Conservation (phyloP, 208 protist species). For the Tritrichomonas musculus region DNA sequence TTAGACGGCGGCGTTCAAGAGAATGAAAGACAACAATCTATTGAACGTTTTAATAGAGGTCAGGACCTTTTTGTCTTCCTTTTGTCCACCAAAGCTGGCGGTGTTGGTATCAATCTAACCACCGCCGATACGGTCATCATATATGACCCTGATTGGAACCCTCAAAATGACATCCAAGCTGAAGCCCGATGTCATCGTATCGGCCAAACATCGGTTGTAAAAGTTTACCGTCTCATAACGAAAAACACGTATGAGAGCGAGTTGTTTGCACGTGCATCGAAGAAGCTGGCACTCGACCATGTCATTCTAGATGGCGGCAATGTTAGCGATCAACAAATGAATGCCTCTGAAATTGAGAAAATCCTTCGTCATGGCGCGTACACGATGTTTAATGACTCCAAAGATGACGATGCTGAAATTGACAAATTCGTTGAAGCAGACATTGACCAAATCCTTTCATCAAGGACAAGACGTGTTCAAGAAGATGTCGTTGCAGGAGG, state of each 20-base stretch:
- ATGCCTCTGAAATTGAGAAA: constrained; percentile 15
- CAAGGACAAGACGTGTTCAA: background rate
- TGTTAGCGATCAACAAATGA: background rate
- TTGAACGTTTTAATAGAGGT: constrained; percentile 53
- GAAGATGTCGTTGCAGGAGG: background rate
- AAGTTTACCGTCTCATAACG: constrained; percentile 83
- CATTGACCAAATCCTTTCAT: background rate
- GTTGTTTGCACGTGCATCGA: constrained; percentile 69
- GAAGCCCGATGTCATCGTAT: constrained; percentile 82
- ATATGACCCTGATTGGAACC: constrained; percentile 86
- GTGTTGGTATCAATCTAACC: constrained; percentile 66
- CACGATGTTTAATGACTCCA: background rate
- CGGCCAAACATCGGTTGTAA: constrained; percentile 79
- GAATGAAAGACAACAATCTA: constrained; percentile 38
- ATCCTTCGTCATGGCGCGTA: background rate
- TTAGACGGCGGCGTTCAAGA: constrained; percentile 38
- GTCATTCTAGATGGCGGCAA: constrained; percentile 52
- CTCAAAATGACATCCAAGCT: constrained; percentile 92
- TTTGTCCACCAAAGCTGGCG: constrained; percentile 64
- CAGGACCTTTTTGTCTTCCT: constrained; percentile 59
- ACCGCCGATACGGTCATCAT: constrained; percentile 68
- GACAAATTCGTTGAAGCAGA: background rate
- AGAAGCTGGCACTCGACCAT: constrained; percentile 72
- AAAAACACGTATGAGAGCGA: constrained; percentile 77
- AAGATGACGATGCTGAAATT: background rate